A percentile compares a stretch with the other conserved stretches of the same genome.
phyloP scores from a whole-genome alignment of 805 yeast genomes.

The Metschnikowia vanudenii region DNA sequence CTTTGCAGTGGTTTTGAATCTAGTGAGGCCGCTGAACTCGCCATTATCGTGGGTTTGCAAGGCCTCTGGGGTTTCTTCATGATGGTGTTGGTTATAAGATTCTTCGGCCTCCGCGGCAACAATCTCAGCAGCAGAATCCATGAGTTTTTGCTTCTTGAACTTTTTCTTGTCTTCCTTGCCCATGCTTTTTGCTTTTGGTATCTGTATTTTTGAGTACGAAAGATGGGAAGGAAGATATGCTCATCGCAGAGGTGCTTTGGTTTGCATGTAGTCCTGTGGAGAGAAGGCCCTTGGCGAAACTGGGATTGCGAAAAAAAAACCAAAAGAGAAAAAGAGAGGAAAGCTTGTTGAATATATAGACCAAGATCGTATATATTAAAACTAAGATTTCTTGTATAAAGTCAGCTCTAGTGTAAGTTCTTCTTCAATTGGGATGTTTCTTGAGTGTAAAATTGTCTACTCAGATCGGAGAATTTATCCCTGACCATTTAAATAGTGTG shows the following conservation, averaged over 20 bases:
- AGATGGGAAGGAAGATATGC: conserved; percentile 5
- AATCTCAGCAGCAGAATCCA: conserved; percentile 56
- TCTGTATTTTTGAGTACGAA: neutral
- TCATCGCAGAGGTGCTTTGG: conserved; percentile 4
- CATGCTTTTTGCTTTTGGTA: conserved; percentile 6
- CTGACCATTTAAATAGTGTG: too few relatives aligned
- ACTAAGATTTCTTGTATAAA: too few relatives aligned
- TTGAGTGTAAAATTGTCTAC: too few relatives aligned
- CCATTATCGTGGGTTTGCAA: conserved; percentile 63
- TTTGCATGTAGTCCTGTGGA: neutral
- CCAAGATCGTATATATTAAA: too few relatives aligned
- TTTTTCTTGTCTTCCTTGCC: conserved; percentile 18
- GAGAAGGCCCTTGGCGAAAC: neutral
- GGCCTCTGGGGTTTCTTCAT: conserved; percentile 30
- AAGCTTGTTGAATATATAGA: too few relatives aligned
- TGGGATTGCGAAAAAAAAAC: neutral
- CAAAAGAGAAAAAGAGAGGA: too few relatives aligned
- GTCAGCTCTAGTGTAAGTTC: too few relatives aligned
- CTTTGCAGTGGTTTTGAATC: conserved; percentile 65
- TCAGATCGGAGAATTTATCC: too few relatives aligned
- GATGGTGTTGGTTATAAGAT: conserved; percentile 49
- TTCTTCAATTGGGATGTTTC: too few relatives aligned
- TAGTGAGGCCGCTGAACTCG: conserved; percentile 52
- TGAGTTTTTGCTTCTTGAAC: conserved; percentile 42
- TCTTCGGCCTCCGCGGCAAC: conserved; percentile 70